A percentile compares a stretch with the other conserved stretches of the same genome.
Conservation (phyloP, 179 eudicot genomes). For the Beta macrorhiza region DNA sequence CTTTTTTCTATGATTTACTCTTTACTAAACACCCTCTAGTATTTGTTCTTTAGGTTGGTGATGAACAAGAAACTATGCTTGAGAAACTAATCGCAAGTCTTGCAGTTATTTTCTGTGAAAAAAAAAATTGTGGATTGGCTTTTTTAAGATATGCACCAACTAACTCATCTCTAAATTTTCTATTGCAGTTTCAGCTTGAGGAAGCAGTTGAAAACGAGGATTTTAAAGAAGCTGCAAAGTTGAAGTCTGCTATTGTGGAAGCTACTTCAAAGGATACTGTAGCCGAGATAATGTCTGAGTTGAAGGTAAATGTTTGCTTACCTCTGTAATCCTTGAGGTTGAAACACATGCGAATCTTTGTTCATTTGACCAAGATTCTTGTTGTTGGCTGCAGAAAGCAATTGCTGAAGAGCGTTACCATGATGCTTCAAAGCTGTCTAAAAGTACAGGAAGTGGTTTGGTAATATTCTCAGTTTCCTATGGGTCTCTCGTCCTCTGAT, state of each 20-base stretch:
- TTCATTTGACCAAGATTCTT: slow-evolving; percentile 13
- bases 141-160: neutral
- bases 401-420: slow-evolving; percentile 84
- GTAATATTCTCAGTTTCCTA: slow-evolving; percentile 40
- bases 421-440: slow-evolving; percentile 88
- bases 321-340: neutral
- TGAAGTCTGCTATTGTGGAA: slow-evolving; percentile 69
- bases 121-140: neutral
- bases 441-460: slow-evolving; percentile 84
- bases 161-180: neutral
- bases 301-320: slow-evolving; percentile 51
- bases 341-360: slow-evolving; percentile 1
- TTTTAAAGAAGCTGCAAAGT: slow-evolving; percentile 83
- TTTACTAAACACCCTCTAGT: neutral
- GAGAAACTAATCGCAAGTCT: neutral
- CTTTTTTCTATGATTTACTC: neutral
- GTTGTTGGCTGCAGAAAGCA: slow-evolving; percentile 58
- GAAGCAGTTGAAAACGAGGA: slow-evolving; percentile 91
- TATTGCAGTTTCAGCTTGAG: slow-evolving; percentile 82
- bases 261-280: slow-evolving; percentile 76
- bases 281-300: slow-evolving; percentile 76
- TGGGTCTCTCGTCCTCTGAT: neutral
- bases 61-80: neutral
- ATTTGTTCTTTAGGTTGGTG: neutral
- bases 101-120: neutral